Evolutionary conservation across 176 grass and related monocot species (phyloP).

Genomic region (Themeda triandra): DNA sequence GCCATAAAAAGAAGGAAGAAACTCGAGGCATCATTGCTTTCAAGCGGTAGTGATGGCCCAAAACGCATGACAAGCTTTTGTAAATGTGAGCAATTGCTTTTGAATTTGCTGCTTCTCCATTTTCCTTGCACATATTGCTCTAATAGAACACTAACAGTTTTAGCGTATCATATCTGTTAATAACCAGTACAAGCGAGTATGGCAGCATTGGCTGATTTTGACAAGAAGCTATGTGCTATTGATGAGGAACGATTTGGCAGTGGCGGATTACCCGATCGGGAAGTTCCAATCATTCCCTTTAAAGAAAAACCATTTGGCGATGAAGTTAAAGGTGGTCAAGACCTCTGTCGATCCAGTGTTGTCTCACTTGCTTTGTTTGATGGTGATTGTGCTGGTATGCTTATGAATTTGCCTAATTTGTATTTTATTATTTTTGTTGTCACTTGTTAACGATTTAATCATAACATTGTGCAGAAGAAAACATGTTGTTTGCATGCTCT

Average conservation of each 20-base stretch:
- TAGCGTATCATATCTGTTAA: not conserved
- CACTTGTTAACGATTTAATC: not conserved
- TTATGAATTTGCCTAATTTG: conserved; percentile 3
- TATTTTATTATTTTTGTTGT: not conserved
- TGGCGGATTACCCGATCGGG: not conserved
- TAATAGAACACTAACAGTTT: conserved; percentile 2
- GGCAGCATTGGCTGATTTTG: not conserved
- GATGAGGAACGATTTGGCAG: not conserved
- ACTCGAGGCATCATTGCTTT: not conserved
- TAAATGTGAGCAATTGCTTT: conserved; percentile 3
- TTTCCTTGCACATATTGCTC: not conserved
- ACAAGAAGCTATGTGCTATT: not conserved
- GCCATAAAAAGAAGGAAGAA: not conserved
- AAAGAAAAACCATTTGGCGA: conserved; percentile 9
- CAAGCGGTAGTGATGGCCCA: not conserved
- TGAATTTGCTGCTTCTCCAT: not conserved
- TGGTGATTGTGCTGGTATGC: not conserved
- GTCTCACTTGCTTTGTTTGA: conserved; percentile 11
- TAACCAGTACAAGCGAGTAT: not conserved
- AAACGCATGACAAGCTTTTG: not conserved
- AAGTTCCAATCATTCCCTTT: not conserved
- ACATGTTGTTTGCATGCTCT: conserved; percentile 15
- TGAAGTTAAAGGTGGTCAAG: not conserved
- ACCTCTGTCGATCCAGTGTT: not conserved
- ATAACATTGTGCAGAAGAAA: conserved; percentile 14